Conservation (phyloP, 2,329 filamentous ascomycete genomes). For the Alternaria triticimaculans region DNA sequence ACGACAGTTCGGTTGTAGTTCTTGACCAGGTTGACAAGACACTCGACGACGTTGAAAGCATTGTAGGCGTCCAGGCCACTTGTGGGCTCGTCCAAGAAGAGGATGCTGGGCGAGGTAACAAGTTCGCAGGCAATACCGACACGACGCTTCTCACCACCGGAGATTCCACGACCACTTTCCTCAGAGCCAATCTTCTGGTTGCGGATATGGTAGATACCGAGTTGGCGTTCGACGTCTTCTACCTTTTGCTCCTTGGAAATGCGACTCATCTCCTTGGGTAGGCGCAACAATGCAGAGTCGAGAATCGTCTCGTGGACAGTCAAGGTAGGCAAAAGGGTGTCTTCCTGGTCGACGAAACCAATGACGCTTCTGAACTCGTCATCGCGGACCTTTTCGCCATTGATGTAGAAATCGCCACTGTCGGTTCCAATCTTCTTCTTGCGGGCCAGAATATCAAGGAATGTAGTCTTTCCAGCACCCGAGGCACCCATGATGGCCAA, state of each 20-base stretch:
- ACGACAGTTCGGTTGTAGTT: slow-evolving; percentile 96
- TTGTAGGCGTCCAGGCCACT: slow-evolving; percentile 96
- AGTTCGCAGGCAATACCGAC: slow-evolving; percentile 98
- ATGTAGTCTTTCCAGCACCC: slow-evolving; percentile 95
- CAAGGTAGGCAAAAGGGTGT: slow-evolving; percentile 92
- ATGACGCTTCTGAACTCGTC: slow-evolving; percentile 88
- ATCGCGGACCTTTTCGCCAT: slow-evolving; percentile 87
- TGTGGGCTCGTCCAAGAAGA: slow-evolving; percentile 96
- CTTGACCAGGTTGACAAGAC: slow-evolving; percentile 91
- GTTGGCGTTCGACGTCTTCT: slow-evolving; percentile 90
- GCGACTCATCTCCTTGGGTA: slow-evolving; percentile 90
- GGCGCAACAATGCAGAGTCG: slow-evolving; percentile 86
- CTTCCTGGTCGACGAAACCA: slow-evolving; percentile 97
- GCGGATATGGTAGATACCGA: slow-evolving; percentile 92
- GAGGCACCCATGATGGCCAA: slow-evolving; percentile 98
- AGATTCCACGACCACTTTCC: slow-evolving; percentile 93
- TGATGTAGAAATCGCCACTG: slow-evolving; percentile 85
- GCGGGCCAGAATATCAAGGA: slow-evolving; percentile 91
- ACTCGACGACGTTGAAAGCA: slow-evolving; percentile 97
- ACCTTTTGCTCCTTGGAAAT: slow-evolving; percentile 90
- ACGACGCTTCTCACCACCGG: slow-evolving; percentile 92
- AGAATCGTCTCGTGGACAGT: slow-evolving; percentile 98
- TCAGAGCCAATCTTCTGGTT: slow-evolving; percentile 96
- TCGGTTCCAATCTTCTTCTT: slow-evolving; percentile 92
- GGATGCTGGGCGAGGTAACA: slow-evolving; percentile 94